These are phyloP conservation scores for Pleurozium schreberi DNA, from an alignment of 225 moss, liverwort and hornwort genomes.

Conservation along the genomic window DNA sequence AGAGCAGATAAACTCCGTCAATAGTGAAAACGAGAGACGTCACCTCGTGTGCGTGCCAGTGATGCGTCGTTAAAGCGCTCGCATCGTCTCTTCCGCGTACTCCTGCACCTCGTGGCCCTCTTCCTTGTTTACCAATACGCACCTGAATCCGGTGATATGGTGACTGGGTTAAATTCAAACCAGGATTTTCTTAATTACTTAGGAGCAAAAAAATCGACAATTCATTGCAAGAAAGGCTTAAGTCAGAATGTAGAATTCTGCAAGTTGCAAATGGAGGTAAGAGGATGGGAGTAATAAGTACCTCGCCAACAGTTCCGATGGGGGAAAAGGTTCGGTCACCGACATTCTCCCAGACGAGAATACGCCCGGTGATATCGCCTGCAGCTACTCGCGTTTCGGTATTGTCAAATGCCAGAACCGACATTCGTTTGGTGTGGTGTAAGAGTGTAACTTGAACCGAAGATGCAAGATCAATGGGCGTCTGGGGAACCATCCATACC, in stretches of 20 bases:
- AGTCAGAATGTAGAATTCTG: neutral
- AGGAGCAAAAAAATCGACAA: neutral
- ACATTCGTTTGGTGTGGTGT: slow-evolving; percentile 51
- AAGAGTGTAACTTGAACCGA: slow-evolving; percentile 20
- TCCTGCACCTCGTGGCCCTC: slow-evolving; percentile 4
- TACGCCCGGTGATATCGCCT: slow-evolving; percentile 69
- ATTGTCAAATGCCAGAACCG: slow-evolving; percentile 47
- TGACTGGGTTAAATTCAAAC: neutral
- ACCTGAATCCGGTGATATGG: neutral
- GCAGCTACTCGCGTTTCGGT: slow-evolving; percentile 64
- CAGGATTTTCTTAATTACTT: no score
- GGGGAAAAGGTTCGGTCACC: slow-evolving; percentile 44
- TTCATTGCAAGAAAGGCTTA: neutral
- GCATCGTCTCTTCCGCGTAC: slow-evolving; percentile 69
- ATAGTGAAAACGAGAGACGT: slow-evolving; percentile 57
- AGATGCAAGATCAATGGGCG: neutral
- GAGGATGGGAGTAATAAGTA: neutral
- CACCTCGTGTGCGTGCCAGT: slow-evolving; percentile 84
- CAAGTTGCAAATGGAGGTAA: neutral
- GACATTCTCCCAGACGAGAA: slow-evolving; percentile 85
- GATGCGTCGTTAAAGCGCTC: slow-evolving; percentile 54
- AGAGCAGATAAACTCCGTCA: slow-evolving; percentile 78
- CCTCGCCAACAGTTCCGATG: neutral
- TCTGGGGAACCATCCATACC: slow-evolving; percentile 66
- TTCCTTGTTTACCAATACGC: neutral